These are phyloP conservation scores for Cercospora sp. DNA, from an alignment of 2,329 filamentous ascomycete genomes.

Conservation along the genomic window DNA sequence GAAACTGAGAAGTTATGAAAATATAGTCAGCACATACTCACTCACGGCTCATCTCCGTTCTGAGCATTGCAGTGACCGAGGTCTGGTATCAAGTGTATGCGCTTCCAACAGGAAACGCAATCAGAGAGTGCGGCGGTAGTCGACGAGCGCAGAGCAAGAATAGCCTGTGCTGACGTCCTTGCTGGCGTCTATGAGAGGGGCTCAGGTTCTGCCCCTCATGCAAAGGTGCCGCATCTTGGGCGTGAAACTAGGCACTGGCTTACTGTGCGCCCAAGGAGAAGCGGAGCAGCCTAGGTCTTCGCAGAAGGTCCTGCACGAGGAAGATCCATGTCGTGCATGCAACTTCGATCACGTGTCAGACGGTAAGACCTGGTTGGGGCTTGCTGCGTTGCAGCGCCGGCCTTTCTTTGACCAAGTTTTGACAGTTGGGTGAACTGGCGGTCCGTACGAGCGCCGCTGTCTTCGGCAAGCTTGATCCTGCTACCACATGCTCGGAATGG, in stretches of 20 bases:
- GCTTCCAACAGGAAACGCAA: neutral
- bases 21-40: neutral
- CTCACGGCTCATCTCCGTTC: neutral
- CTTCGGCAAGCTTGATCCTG: neutral
- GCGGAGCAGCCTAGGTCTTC: neutral
- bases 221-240: neutral
- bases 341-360: constrained; percentile 1
- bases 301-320: constrained; percentile 3
- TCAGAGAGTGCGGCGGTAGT: neutral
- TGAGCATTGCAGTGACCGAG: neutral
- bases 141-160: neutral
- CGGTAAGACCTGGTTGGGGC: neutral
- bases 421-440: neutral
- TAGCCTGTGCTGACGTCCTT: neutral
- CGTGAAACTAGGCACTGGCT: neutral
- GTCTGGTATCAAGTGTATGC: neutral
- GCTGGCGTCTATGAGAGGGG: neutral
- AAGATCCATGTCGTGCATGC: constrained; percentile 13
- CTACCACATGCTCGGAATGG: neutral
- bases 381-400: neutral
- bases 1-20: neutral
- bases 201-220: neutral
- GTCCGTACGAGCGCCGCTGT: neutral
- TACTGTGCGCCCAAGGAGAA: neutral
- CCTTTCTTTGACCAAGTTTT: neutral